Conservation (phyloP, 2,329 filamentous ascomycete genomes). For the Hypoxylon sp. region DNA sequence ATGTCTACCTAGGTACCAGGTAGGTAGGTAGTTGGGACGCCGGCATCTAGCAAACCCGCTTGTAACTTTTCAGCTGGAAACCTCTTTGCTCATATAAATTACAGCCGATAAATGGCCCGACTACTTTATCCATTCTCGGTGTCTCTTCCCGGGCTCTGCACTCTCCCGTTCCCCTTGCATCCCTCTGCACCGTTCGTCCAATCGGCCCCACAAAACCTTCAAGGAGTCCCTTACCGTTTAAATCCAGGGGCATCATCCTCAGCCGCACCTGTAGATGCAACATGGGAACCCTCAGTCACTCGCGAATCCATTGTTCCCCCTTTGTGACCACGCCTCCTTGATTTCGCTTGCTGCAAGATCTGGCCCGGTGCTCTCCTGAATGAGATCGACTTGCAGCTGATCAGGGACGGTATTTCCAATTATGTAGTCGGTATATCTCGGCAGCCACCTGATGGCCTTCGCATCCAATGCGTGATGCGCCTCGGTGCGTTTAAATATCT, state of each 20-base stretch:
- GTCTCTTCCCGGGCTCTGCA: not conserved
- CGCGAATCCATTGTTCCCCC: constrained; percentile 27
- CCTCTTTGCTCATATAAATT: not conserved
- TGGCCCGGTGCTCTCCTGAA: constrained; percentile 19
- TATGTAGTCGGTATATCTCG: constrained; percentile 28
- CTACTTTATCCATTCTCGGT: not conserved
- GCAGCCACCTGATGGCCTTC: not conserved
- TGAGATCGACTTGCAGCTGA: constrained; percentile 19
- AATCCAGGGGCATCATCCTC: not conserved
- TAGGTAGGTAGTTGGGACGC: not conserved
- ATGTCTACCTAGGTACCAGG: not conserved
- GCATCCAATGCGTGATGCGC: constrained; percentile 20
- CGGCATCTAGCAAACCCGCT: not conserved
- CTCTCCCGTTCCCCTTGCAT: constrained; percentile 1
- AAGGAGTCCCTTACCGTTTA: too few species aligned
- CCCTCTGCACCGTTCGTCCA: not conserved
- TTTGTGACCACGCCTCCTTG: constrained; percentile 13
- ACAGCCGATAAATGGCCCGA: not conserved
- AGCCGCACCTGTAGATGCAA: not conserved
- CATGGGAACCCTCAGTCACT: constrained; percentile 20
- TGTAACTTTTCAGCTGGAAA: not conserved
- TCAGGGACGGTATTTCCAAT: constrained; percentile 19
- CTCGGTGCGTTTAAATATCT: constrained; percentile 12
- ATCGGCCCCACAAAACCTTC: constrained; percentile 2
- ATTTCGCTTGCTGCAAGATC: constrained; percentile 10